Base-by-base conservation (phyloP, 345 rosid species). In the Heritiera fomes region DNA sequence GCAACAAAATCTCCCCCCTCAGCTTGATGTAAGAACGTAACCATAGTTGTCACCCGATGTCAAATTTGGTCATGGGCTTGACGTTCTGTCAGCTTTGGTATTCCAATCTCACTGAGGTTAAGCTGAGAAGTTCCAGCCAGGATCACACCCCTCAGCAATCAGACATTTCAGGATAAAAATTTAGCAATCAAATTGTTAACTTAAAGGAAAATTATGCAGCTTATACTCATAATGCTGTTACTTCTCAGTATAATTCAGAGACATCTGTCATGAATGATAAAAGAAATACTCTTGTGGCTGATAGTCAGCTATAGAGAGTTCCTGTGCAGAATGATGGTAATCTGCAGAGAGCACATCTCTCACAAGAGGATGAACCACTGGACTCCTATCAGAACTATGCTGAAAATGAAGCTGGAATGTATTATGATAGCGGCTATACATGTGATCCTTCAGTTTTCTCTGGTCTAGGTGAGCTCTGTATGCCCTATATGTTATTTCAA, bases 1-100 rank as follows among this genome's bases (percentile, higher is more conserved):
- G 46, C 28, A 23, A 23, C 28, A 23, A 30, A 28, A 8, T 82
- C n/a, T 61, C 81, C 81, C 85, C 83, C 40, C 40, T 78, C 87
- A 93, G 97, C 79, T 67, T 93, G 81, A 82, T 86, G 82, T 91
- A 90, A 82, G 89, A 83, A 73, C 71, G 75, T 47, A 85, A 85
- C 67, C 79, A 83, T 53, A 93, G 83, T 80, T 84, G 79, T 55
- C 86, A 87, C 38, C 89, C 94, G 17, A 55, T 83, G 82, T 79
- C 90, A 56, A 75, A 86, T 83, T 72, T 90, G 80, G 82, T 88
- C 46, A 30, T 89, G 71, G 98, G 95, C 64, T 83, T 91, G 89
- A 87, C 90, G 55, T 89, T 86, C 71, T 90, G 63, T 75, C 87
- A 89, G 87, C 74, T 88, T 66, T 93, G 97, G 95, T 84, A 85